Conservation (phyloP, 768 basidiomycete species). For the Nidularia pulvinata region DNA sequence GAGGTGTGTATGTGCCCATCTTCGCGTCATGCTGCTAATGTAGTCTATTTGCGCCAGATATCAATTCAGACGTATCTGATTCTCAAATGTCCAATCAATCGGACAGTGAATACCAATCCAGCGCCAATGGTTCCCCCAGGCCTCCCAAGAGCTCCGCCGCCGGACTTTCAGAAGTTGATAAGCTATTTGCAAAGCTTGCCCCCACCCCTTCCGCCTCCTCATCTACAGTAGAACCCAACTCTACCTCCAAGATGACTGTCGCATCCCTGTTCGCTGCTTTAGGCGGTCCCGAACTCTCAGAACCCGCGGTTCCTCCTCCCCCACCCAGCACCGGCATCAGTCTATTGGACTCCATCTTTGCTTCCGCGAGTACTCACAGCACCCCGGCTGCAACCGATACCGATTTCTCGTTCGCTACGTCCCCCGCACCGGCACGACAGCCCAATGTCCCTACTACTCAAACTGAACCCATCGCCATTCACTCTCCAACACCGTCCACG, state of each 20-base stretch:
- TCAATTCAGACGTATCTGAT: constrained; percentile 6
- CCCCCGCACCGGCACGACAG: constrained; percentile 1
- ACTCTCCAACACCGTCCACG: constrained; percentile 54
- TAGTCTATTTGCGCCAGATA: not conserved
- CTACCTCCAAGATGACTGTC: constrained; percentile 41
- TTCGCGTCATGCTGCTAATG: not conserved
- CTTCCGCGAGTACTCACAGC: constrained; percentile 46
- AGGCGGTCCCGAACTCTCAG: constrained; percentile 13
- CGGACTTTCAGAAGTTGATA: constrained; percentile 36
- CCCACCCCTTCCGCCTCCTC: constrained; percentile 19
- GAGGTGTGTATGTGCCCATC: not conserved
- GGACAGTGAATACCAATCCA: constrained; percentile 21
- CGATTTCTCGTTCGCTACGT: not conserved
- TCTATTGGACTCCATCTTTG: constrained; percentile 72
- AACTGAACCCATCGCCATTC: constrained; percentile 8
- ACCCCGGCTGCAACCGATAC: constrained; percentile 9
- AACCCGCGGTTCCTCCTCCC: constrained; percentile 20
- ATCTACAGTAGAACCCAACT: constrained; percentile 17
- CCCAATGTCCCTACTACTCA: constrained; percentile 3
- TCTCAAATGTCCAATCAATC: constrained; percentile 3
- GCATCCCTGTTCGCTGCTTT: constrained; percentile 46
- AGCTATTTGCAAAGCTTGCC: constrained; percentile 43
- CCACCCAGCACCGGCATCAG: constrained; percentile 43
- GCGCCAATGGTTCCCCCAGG: not conserved
- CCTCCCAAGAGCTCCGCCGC: not conserved